These are phyloP conservation scores for Huntiella omanensis DNA, from an alignment of 2,329 filamentous ascomycete genomes.

Conservation along the genomic window DNA sequence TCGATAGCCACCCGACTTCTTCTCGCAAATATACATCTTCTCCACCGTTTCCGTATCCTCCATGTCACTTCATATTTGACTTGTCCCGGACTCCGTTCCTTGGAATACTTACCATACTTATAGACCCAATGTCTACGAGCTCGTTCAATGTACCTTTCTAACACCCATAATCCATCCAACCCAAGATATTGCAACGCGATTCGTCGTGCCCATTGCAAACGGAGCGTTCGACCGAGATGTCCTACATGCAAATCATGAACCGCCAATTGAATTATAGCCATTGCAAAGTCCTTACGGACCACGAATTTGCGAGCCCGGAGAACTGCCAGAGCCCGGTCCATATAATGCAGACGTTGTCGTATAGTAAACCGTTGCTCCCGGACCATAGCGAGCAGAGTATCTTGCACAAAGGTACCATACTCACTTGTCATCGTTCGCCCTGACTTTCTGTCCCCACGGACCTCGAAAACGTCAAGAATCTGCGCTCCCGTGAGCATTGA, in stretches of 20 bases:
- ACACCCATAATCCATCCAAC: background rate
- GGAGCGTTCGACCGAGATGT: conserved; percentile 16
- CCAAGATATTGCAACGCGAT: conserved; percentile 13
- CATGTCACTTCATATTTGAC: background rate
- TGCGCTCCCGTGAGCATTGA: background rate
- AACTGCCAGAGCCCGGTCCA: conserved; percentile 16
- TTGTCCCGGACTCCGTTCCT: no score
- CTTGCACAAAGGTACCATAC: conserved; percentile 6
- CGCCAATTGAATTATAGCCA: conserved; percentile 15
- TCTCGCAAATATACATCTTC: background rate
- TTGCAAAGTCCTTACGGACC: conserved; percentile 16
- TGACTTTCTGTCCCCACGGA: conserved; percentile 1
- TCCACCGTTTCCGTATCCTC: background rate
- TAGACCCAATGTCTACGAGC: no score
- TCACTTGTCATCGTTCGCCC: conserved; percentile 3
- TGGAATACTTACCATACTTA: no score
- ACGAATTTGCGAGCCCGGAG: conserved; percentile 14
- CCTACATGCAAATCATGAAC: conserved; percentile 20
- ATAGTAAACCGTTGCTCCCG: conserved; percentile 14
- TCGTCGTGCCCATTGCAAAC: conserved; percentile 17
- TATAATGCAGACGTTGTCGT: conserved; percentile 15
- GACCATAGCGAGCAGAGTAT: conserved; percentile 1
- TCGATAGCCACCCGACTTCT: conserved; percentile 2
- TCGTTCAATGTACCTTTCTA: no score
- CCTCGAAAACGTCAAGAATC: conserved; percentile 5